Evolutionary conservation across 371 early-diverging fungal genomes (phyloP).

Genomic region (Dinochytrium kinnereticum): DNA sequence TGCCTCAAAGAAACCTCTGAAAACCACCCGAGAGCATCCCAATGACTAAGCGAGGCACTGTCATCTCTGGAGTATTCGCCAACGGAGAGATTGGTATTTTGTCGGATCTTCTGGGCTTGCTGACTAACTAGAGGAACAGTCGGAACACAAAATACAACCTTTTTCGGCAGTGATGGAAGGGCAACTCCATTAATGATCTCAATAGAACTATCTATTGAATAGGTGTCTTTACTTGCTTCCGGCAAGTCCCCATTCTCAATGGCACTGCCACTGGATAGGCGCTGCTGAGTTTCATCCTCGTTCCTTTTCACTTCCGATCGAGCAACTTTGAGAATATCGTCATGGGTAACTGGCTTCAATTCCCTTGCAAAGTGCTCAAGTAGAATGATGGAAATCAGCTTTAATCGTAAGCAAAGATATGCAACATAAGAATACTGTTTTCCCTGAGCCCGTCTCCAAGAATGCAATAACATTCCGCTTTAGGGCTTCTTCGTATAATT

Average conservation of each 20-base stretch:
- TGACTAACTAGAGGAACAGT: constrained; percentile 86
- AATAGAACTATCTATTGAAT: neutral
- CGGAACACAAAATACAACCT: constrained; percentile 79
- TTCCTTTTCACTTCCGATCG: too few species aligned
- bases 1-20: constrained; percentile 33
- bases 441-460: constrained; percentile 89
- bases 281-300: too few species aligned
- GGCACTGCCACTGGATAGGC: too few species aligned
- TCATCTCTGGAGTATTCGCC: constrained; percentile 47
- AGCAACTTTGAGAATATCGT: constrained; percentile 5
- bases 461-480: constrained; percentile 80
- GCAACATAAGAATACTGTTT: constrained; percentile 57
- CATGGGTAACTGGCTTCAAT: constrained; percentile 14
- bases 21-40: constrained; percentile 39
- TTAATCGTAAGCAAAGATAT: neutral
- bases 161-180: constrained; percentile 44
- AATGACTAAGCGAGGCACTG: constrained; percentile 27
- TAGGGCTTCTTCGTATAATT: constrained; percentile 71
- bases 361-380: constrained; percentile 66
- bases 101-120: constrained; percentile 63
- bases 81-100: constrained; percentile 38
- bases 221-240: too few species aligned
- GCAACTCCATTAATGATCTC: neutral
- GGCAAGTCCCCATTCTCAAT: too few species aligned
- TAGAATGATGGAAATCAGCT: constrained; percentile 83